phyloP scores from a whole-genome alignment of 139 green algal genomes.

The Volvox africanus region DNA sequence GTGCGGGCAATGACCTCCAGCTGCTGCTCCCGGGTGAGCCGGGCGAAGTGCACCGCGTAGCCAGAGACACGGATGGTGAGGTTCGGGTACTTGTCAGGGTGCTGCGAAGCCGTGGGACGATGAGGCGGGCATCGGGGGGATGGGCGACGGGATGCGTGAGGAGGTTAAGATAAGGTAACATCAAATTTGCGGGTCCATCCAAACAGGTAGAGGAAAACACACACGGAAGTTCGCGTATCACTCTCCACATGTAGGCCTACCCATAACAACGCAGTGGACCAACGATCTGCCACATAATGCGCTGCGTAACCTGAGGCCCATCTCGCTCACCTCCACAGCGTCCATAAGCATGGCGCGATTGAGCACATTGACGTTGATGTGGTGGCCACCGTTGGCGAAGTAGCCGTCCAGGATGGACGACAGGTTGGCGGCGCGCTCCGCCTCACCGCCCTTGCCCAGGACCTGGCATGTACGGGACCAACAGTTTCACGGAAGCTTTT shows the following conservation, averaged over 20 bases:
- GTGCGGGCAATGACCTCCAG: conserved; percentile 73
- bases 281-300: too few relatives aligned
- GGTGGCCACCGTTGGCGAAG: conserved; percentile 75
- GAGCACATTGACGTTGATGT: conserved; percentile 86
- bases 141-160: not conserved
- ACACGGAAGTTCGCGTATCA: too few relatives aligned
- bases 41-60: conserved; percentile 85
- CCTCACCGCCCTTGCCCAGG: conserved; percentile 59
- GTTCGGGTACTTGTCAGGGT: conserved; percentile 74
- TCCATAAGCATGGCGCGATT: conserved; percentile 76
- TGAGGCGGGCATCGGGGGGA: not conserved
- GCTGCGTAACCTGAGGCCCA: too few relatives aligned
- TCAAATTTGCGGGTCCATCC: too few relatives aligned
- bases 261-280: too few relatives aligned
- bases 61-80: conserved; percentile 84
- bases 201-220: too few relatives aligned
- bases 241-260: too few relatives aligned
- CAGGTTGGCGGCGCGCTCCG: conserved; percentile 69
- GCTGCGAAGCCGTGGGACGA: not conserved
- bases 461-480: conserved; percentile 31
- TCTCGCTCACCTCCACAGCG: conserved; percentile 65
- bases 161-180: too few relatives aligned
- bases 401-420: conserved; percentile 80
- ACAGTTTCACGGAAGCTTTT: too few relatives aligned
- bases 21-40: conserved; percentile 83